Evolutionary conservation across 805 yeast species (phyloP).

Genomic region (Candida piceae): DNA sequence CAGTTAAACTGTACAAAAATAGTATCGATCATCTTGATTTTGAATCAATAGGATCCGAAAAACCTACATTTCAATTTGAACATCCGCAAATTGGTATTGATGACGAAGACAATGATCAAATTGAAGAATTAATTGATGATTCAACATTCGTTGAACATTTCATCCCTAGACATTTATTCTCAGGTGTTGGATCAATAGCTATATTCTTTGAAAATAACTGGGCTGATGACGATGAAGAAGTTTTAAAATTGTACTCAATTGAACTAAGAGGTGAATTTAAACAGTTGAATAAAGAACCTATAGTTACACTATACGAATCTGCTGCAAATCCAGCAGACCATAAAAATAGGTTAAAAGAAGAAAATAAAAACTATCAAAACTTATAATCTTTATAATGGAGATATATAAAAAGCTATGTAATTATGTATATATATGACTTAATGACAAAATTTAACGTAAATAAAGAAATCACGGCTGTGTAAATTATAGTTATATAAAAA

Average conservation of each 20-base stretch:
- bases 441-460: no score
- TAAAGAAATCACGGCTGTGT: no score
- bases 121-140: slow-evolving; percentile 34
- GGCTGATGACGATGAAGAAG: slow-evolving; percentile 55
- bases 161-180: slow-evolving; percentile 68
- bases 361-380: slow-evolving; percentile 16
- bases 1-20: slow-evolving; percentile 64
- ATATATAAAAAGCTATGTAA: no score
- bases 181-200: slow-evolving; percentile 63
- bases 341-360: slow-evolving; percentile 32
- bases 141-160: slow-evolving; percentile 72
- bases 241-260: slow-evolving; percentile 55
- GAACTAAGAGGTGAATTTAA: slow-evolving; percentile 76
- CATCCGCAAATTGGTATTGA: slow-evolving; percentile 64
- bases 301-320: slow-evolving; percentile 75
- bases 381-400: slow-evolving; percentile 5
- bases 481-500: no score
- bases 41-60: slow-evolving; percentile 45
- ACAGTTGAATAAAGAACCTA: slow-evolving; percentile 58
- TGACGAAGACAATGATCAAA: slow-evolving; percentile 13
- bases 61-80: slow-evolving; percentile 46
- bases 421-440: no score
- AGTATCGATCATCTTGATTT: slow-evolving; percentile 67
- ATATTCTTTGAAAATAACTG: slow-evolving; percentile 65
- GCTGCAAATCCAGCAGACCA: slow-evolving; percentile 94